Base-by-base conservation (phyloP, 2,329 filamentous ascomycete species). In the Colletotrichum tanaceti region DNA sequence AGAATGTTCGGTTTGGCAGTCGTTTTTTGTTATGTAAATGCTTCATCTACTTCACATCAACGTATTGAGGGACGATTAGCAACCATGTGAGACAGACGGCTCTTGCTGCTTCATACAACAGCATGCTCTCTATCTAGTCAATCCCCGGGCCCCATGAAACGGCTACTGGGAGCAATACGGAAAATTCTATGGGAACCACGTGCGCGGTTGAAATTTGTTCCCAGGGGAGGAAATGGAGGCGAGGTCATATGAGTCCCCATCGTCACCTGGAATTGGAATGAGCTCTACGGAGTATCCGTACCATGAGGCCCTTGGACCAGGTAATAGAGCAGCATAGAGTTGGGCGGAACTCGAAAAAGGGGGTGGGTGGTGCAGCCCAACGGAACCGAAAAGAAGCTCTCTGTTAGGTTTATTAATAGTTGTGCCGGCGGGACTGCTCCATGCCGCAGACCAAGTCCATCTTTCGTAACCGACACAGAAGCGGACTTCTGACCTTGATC, bases 291-390 rank as follows among this genome's bases (percentile, higher is more conserved):
- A n/a, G n/a, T n/a, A n/a, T n/a, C n/a, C n/a, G n/a, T n/a, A n/a
- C n/a, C 50, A 22, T 7, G 50, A 32, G 50, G n/a, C 10, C 9
- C 10, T 16, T 38, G 5, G 5, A n/a, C 50, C 50, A 52, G 32
- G n/a, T n/a, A n/a, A 18, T 18, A 38, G 44, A 47, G 11, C 20
- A 24, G 32, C 22, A 38, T 14, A 38, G 32, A n/a, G 9, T 35
- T 6, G 14, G 20, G 20, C 20, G 4, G 4, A 22, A 20, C 46
- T n/a, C 32, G 32, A n/a, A n/a, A 28, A 16, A 28, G n/a, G 11
- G 24, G 16, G 24, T 18, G 32, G 20, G n/a, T n/a, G n/a, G n/a
- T 38, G 32, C 50, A 53, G 32, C 50, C 50, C 50, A 53, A 53
- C 18, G 18, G 18, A 16, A 38, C 38, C 18, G 18, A 20, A 7